Conservation (phyloP, 345 rosid species). For the Excoecaria cochinchinensis region DNA sequence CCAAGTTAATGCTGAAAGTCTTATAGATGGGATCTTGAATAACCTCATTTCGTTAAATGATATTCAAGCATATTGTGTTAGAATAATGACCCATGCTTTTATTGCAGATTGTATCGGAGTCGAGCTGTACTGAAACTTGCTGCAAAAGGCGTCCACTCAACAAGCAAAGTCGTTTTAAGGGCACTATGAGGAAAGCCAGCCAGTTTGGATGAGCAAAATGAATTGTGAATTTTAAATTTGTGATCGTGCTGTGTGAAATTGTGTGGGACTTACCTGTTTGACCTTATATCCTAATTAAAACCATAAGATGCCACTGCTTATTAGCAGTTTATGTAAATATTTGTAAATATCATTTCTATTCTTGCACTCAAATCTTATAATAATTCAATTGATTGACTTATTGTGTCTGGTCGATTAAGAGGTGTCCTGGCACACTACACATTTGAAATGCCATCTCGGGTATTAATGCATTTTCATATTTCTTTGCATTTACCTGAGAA, state of each 20-base stretch:
- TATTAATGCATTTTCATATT: no score
- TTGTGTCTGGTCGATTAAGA: not conserved
- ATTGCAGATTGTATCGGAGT: constrained; percentile 59
- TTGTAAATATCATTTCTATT: constrained; percentile 1
- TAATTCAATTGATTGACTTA: not conserved
- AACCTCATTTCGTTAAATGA: not conserved
- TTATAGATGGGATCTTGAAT: not conserved
- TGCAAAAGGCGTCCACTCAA: constrained; percentile 61
- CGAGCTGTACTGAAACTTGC: constrained; percentile 65
- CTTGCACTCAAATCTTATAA: not conserved
- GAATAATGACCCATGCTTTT: constrained; percentile 4
- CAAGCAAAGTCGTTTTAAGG: constrained; percentile 65
- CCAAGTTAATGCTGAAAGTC: no score
- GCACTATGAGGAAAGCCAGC: constrained; percentile 45
- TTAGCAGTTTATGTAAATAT: not conserved
- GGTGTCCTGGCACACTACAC: no score
- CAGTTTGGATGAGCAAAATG: constrained; percentile 3
- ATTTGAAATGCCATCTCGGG: no score
- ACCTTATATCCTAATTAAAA: not conserved
- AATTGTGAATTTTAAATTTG: not conserved
- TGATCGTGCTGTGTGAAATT: not conserved
- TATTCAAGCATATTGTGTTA: not conserved
- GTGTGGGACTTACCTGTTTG: not conserved
- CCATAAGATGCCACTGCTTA: no score
- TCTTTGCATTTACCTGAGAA: no score